These are phyloP conservation scores for Solanum chiquidenum DNA, from an alignment of 257 asterid genomes.

Conservation along the genomic window DNA sequence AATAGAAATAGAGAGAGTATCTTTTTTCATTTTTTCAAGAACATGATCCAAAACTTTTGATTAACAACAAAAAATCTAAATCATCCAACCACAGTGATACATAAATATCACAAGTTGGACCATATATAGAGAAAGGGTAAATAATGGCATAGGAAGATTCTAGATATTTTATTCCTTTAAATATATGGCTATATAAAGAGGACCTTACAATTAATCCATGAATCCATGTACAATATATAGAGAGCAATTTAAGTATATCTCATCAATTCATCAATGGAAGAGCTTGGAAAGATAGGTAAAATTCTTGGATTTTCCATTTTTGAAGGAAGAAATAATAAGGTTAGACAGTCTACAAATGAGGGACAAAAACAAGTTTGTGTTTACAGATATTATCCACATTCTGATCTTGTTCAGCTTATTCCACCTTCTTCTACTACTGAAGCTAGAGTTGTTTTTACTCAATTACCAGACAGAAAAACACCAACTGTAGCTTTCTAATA, in stretches of 20 bases:
- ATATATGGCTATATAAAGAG: background rate
- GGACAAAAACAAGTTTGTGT: background rate
- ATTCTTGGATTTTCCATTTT: background rate
- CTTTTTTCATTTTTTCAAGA: background rate
- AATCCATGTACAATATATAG: background rate
- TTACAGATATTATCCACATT: background rate
- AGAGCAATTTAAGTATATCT: background rate
- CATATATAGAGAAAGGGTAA: background rate
- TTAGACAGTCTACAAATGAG: background rate
- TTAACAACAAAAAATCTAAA: background rate
- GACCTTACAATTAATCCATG: background rate
- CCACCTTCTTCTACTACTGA: background rate
- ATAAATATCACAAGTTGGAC: background rate
- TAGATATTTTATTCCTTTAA: background rate
- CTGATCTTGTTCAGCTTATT: background rate
- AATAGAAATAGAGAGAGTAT: background rate
- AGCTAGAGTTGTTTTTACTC: background rate
- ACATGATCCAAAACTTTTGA: background rate
- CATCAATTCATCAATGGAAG: background rate
- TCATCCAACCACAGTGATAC: background rate
- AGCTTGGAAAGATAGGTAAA: background rate
- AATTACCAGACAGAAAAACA: background rate
- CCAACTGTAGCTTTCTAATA: background rate
- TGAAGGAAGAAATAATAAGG: background rate
- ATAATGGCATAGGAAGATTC: background rate